Percentiles rank a stretch among this genome's conserved stretches.
Conservation (phyloP, 495 filamentous ascomycete species). For the Penicillium diatomitis region DNA sequence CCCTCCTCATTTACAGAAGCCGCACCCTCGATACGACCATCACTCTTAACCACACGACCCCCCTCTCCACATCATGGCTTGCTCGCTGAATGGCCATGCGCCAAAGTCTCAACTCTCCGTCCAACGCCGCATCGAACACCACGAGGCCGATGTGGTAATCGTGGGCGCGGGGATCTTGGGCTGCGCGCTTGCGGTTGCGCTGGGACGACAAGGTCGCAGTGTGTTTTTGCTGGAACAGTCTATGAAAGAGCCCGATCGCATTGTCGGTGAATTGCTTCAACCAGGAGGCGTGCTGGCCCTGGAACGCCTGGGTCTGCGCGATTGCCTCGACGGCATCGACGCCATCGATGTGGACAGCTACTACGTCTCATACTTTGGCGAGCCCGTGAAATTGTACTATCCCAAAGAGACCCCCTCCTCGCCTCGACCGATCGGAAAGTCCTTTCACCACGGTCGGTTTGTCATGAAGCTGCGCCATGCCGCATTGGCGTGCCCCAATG, state of each 20-base stretch:
- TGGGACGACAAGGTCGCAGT: slow-evolving; percentile 79
- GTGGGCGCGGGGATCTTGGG: slow-evolving; percentile 87
- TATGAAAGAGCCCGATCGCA: slow-evolving; percentile 90
- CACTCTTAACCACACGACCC: too few relatives aligned
- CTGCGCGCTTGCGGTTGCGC: slow-evolving; percentile 77
- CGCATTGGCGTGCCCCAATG: slow-evolving; percentile 56
- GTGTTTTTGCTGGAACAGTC: slow-evolving; percentile 85
- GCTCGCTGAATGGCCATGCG: slow-evolving; percentile 20
- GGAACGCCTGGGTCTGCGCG: slow-evolving; percentile 64
- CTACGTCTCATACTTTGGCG: slow-evolving; percentile 73
- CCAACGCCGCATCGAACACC: slow-evolving; percentile 39
- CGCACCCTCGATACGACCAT: background rate
- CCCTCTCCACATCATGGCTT: slow-evolving; percentile 12
- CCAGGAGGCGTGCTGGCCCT: slow-evolving; percentile 82
- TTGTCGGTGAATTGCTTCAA: slow-evolving; percentile 92
- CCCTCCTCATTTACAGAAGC: slow-evolving; percentile 3
- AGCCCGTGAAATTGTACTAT: slow-evolving; percentile 74
- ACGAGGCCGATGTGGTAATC: slow-evolving; percentile 71
- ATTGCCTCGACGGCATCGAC: slow-evolving; percentile 87
- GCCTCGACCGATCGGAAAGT: slow-evolving; percentile 50
- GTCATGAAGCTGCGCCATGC: slow-evolving; percentile 65
- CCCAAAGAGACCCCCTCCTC: slow-evolving; percentile 24
- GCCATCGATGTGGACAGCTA: slow-evolving; percentile 75
- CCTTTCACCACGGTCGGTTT: slow-evolving; percentile 81
- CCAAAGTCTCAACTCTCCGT: slow-evolving; percentile 19